Evolutionary conservation across 306 rosid genomes (phyloP).

Genomic region (Lathyrus sativus): DNA sequence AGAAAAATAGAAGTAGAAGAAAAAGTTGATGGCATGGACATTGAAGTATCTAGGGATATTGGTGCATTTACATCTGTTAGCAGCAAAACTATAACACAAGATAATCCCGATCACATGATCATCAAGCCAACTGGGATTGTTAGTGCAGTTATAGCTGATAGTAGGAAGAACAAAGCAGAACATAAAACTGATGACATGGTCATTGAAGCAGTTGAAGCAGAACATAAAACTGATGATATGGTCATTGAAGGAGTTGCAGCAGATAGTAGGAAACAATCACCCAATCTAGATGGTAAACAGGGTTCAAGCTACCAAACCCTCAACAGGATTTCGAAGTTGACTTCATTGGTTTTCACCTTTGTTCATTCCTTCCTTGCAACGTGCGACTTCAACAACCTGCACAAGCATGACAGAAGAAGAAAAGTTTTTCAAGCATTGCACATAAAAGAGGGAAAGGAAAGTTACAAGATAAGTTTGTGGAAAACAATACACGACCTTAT

Average conservation of each 20-base stretch:
- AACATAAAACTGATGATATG: not conserved
- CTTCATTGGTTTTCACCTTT: too few species aligned
- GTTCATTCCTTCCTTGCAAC: too few species aligned
- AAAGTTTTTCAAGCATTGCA: too few species aligned
- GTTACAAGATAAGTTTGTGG: too few species aligned
- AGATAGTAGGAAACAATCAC: constrained; percentile 28
- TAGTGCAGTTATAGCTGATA: constrained; percentile 16
- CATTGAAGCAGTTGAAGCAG: constrained; percentile 2
- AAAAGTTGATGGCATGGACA: constrained; percentile 32
- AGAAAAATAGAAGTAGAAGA: constrained; percentile 40
- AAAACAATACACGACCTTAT: too few species aligned
- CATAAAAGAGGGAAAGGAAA: too few species aligned
- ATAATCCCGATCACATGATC: constrained; percentile 31
- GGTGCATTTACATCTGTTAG: constrained; percentile 10
- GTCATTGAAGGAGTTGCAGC: constrained; percentile 9
- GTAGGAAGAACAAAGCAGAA: constrained; percentile 12
- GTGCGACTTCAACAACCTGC: too few species aligned
- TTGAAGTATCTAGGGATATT: constrained; percentile 15
- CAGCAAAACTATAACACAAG: constrained; percentile 33
- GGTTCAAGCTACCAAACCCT: too few species aligned
- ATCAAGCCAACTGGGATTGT: constrained; percentile 34
- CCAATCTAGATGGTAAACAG: too few species aligned
- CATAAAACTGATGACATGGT: not conserved
- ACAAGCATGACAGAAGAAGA: too few species aligned
- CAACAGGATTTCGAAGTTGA: too few species aligned